phyloP scores from a whole-genome alignment of 495 filamentous ascomycete genomes.

The Penicillium cataractarum region DNA sequence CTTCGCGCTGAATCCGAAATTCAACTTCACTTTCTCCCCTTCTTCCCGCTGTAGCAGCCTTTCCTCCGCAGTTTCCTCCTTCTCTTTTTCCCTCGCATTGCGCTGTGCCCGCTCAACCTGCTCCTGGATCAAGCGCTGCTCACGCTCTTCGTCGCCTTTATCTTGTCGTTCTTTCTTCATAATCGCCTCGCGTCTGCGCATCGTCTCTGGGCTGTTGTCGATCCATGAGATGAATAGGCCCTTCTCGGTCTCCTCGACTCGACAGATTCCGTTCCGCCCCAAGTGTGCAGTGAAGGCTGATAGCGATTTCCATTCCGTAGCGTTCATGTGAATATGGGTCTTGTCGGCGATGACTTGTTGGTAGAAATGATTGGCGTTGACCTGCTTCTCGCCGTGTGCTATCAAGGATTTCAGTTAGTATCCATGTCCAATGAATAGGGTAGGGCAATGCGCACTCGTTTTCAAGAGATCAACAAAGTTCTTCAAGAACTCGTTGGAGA shows the following conservation, averaged over 20 bases:
- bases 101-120: slow-evolving; percentile 77
- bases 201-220: slow-evolving; percentile 83
- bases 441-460: slow-evolving; percentile 44
- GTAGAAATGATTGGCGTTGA: slow-evolving; percentile 90
- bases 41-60: slow-evolving; percentile 66
- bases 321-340: slow-evolving; percentile 86
- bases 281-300: slow-evolving; percentile 88
- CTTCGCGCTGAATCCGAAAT: slow-evolving; percentile 60
- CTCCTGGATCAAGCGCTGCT: slow-evolving; percentile 74
- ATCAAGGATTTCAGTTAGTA: neutral
- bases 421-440: neutral
- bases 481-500: slow-evolving; percentile 71
- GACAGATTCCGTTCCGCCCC: slow-evolving; percentile 79
- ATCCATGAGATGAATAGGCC: slow-evolving; percentile 85
- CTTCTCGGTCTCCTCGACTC: slow-evolving; percentile 88
- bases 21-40: slow-evolving; percentile 82
- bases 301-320: slow-evolving; percentile 81
- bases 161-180: slow-evolving; percentile 82
- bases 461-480: slow-evolving; percentile 77
- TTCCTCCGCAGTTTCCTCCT: slow-evolving; percentile 45
- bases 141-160: slow-evolving; percentile 86
- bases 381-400: slow-evolving; percentile 79
- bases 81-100: slow-evolving; percentile 32
- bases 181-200: slow-evolving; percentile 77
- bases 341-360: slow-evolving; percentile 66